Percentiles rank a stretch among this genome's conserved stretches.
phyloP scores from a whole-genome alignment of 768 basidiomycete species.

The Porpolomopsis calyptriformis region DNA sequence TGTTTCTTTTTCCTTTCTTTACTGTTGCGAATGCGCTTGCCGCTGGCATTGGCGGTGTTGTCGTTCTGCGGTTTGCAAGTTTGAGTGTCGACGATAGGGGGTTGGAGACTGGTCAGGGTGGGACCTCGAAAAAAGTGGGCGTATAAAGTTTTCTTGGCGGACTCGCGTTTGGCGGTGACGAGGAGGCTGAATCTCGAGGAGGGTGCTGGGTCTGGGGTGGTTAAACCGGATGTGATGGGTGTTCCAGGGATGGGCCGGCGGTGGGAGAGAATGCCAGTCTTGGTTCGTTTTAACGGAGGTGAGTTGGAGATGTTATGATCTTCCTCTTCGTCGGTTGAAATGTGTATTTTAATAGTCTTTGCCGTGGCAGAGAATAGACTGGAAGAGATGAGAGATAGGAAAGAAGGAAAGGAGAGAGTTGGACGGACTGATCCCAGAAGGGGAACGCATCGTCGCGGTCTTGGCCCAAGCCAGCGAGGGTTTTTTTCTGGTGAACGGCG shows the following conservation, averaged over 20 bases:
- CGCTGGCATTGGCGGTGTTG: no score
- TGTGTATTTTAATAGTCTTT: conserved; percentile 65
- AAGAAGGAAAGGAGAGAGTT: not conserved
- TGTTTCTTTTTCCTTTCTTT: no score
- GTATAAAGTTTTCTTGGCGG: conserved; percentile 67
- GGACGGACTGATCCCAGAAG: conserved; percentile 92
- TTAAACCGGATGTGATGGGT: conserved; percentile 34
- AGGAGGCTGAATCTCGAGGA: conserved; percentile 39
- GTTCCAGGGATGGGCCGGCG: conserved; percentile 46
- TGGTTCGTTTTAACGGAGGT: conserved; percentile 45
- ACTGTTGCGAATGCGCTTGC: no score
- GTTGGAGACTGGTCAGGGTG: conserved; percentile 32
- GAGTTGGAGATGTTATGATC: conserved; percentile 26
- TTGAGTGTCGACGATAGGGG: no score
- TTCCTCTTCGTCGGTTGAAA: conserved; percentile 13
- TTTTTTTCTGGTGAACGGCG: conserved; percentile 75
- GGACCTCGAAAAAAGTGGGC: conserved; percentile 74
- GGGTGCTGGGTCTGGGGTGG: conserved; percentile 27
- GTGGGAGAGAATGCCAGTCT: conserved; percentile 69
- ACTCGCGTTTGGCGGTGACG: conserved; percentile 61
- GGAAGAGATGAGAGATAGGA: not conserved
- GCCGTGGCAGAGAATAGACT: conserved; percentile 82
- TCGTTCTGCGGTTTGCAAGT: no score
- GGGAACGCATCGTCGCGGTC: conserved; percentile 92
- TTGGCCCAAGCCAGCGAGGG: conserved; percentile 74